A percentile compares a stretch with the other conserved stretches of the same genome.
Conservation (phyloP, 495 filamentous ascomycete species). For the Neurospora sp. region DNA sequence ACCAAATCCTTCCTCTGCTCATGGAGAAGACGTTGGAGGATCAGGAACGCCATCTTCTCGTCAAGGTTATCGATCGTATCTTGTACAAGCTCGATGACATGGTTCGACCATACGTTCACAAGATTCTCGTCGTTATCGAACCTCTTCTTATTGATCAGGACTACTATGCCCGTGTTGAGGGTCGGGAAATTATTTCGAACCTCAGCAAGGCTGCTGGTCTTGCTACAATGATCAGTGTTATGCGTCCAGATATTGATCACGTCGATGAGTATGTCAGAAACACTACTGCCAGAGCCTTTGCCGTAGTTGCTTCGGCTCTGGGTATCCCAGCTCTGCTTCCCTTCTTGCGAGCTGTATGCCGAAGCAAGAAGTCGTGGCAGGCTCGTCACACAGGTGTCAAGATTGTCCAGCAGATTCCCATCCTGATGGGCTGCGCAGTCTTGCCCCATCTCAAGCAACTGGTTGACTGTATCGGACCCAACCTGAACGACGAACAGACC, state of each 20-base stretch:
- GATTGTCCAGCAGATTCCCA: conserved; percentile 99
- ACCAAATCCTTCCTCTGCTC: conserved; percentile 91
- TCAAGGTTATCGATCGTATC: conserved; percentile 98
- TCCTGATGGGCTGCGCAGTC: conserved; percentile 96
- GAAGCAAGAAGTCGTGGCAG: conserved; percentile 98
- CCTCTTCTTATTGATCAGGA: conserved; percentile 98
- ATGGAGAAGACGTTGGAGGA: conserved; percentile 99
- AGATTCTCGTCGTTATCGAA: conserved; percentile 98
- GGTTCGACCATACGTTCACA: conserved; percentile 93
- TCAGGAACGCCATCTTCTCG: conserved; percentile 94
- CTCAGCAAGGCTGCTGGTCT: conserved; percentile 93
- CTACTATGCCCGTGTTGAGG: conserved; percentile 97
- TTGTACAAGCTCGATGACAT: conserved; percentile 98
- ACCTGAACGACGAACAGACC: conserved; percentile 93
- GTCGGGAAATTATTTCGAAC: conserved; percentile 97
- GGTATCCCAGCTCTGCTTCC: conserved; percentile 93
- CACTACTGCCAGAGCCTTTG: conserved; percentile 94
- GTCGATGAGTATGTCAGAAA: conserved; percentile 99
- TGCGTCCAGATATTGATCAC: conserved; percentile 98
- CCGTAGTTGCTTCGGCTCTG: conserved; percentile 91
- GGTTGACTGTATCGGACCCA: conserved; percentile 92
- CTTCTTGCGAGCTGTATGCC: conserved; percentile 89
- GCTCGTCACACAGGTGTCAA: conserved; percentile 98
- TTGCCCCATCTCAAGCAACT: conserved; percentile 92
- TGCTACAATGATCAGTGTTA: conserved; percentile 97